A percentile compares a stretch with the other conserved stretches of the same genome.
These are phyloP conservation scores for Dioscorea zingiberensis DNA, from an alignment of 106 monocot genomes.

Conservation along the genomic window DNA sequence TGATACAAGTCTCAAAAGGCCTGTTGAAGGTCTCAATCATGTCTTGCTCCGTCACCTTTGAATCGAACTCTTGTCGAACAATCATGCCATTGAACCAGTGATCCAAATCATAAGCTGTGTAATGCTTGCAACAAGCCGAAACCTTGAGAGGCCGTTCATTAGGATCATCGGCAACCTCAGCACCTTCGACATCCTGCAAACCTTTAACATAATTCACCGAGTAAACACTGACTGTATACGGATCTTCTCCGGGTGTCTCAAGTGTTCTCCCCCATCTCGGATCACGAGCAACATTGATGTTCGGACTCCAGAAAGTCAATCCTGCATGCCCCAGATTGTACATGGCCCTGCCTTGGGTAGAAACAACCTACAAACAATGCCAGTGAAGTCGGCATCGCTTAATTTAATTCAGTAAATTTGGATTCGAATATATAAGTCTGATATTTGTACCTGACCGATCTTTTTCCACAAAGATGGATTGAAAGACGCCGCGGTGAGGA, in stretches of 20 bases:
- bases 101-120: conserved; percentile 14
- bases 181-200: conserved; percentile 8
- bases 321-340: conserved; percentile 14
- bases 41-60: too few relatives aligned
- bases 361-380: neutral
- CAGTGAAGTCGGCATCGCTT: too few relatives aligned
- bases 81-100: neutral
- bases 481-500: too few relatives aligned
- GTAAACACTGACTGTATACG: neutral
- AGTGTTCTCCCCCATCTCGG: conserved; percentile 15
- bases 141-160: conserved; percentile 9
- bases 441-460: too few relatives aligned
- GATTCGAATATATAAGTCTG: too few relatives aligned
- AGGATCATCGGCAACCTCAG: neutral
- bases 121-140: conserved; percentile 20
- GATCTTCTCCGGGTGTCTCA: conserved; percentile 19
- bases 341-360: conserved; percentile 18
- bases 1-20: too few relatives aligned
- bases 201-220: conserved; percentile 11
- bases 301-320: conserved; percentile 19
- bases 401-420: too few relatives aligned
- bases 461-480: too few relatives aligned
- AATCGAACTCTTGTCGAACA: too few relatives aligned
- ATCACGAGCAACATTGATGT: conserved; percentile 5
- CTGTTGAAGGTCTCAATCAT: too few relatives aligned